Evolutionary conservation across 768 basidiomycete species (phyloP), one percentile per base, ranked within the genome.

Genomic region (Lepiota brunneoincarnata): DNA sequence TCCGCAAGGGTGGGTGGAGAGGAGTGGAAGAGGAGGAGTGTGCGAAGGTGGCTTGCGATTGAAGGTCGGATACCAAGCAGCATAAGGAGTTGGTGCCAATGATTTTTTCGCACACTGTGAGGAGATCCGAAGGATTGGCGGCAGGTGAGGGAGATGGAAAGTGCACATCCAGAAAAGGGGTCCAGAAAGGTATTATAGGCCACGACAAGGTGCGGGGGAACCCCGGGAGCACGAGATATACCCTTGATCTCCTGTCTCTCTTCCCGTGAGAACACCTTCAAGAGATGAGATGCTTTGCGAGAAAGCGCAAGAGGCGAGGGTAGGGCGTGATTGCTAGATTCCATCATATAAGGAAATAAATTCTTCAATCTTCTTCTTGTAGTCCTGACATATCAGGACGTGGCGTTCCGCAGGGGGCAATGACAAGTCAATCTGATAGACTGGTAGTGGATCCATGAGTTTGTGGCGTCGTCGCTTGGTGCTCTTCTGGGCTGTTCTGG

Each of bases 111-210:
- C 9, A 62, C 28, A 15, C 10, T 63, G n/a, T 3, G 69, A 64
- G 24, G 56, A 56, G 20, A 67, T 47, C 9, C 59, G 56, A 49
- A 21, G 12, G 20, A 14, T 62, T 47, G 6, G n/a, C 72, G 69
- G 52, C 71, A 75, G 54, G 73, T 75, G 43, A 75, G 56, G 20
- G 71, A 72, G 6, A 73, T 63, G 1, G 72, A 75, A 9, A 73
- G 64, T 35, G 68, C 64, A 58, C 73, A 75, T 1, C 71, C 73
- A 20, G 67, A 69, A 55, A 75, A 68, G 4, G 71, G 37, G 52
- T 75, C 72, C 48, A 75, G 55, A 43, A 75, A 72, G 2, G 72
- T 73, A 59, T 72, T 73, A 52, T 67, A 72, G 17, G 72, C 73
- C 7, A 75, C 69, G 2, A 70, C 68, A 10, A 72, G 58, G 54